These are phyloP conservation scores for Mycena filopes DNA, from an alignment of 768 basidiomycete species.

Conservation along the genomic window DNA sequence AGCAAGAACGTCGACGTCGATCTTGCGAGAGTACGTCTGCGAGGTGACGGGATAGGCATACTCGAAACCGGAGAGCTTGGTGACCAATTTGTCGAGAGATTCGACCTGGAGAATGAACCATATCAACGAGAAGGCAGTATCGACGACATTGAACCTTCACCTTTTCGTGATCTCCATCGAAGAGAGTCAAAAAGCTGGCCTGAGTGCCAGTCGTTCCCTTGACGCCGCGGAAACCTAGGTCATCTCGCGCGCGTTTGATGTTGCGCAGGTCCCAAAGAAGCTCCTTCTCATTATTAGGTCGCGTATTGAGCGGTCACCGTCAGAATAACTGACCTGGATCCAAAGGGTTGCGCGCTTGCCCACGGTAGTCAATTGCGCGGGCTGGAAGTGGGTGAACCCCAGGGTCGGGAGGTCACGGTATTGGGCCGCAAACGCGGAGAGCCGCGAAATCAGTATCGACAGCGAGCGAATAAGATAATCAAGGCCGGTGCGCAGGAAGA, in stretches of 20 bases:
- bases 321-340: constrained; percentile 75
- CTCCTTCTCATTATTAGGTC: constrained; percentile 59
- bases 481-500: constrained; percentile 92
- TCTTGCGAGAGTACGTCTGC: constrained; percentile 98
- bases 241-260: constrained; percentile 87
- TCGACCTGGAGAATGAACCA: constrained; percentile 69
- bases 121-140: not conserved
- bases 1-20: constrained; percentile 92
- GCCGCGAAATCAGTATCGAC: constrained; percentile 89
- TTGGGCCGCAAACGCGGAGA: constrained; percentile 85
- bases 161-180: constrained; percentile 96
- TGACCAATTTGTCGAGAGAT: constrained; percentile 88
- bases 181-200: constrained; percentile 92
- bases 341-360: constrained; percentile 97
- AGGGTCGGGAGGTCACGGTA: constrained; percentile 92
- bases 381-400: constrained; percentile 99
- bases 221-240: constrained; percentile 96
- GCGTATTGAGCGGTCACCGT: not conserved
- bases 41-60: constrained; percentile 98
- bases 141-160: constrained; percentile 43
- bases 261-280: constrained; percentile 97
- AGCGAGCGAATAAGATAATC: constrained; percentile 88
- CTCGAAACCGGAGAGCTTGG: constrained; percentile 89
- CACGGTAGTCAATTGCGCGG: constrained; percentile 97
- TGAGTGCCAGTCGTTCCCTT: constrained; percentile 99